Evolutionary conservation across 2,329 filamentous ascomycete species (phyloP).

Genomic region (Xylariaceae sp.): DNA sequence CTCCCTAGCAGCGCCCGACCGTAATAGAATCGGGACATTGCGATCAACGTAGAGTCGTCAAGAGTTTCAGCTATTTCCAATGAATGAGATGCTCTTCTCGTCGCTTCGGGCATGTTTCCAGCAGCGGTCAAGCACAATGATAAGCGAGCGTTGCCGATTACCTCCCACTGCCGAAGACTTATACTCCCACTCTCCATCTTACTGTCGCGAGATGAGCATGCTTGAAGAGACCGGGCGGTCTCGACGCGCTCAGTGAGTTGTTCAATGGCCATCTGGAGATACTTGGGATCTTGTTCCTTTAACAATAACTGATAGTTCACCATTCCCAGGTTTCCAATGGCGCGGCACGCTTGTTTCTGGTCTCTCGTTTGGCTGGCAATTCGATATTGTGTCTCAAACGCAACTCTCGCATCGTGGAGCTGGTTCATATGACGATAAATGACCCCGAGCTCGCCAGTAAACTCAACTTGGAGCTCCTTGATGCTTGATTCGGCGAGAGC

Average conservation of each 20-base stretch:
- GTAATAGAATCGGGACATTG: conserved; percentile 30
- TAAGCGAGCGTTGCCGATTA: conserved; percentile 29
- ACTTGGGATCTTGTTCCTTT: neutral
- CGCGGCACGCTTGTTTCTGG: conserved; percentile 25
- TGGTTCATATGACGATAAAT: conserved; percentile 29
- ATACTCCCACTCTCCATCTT: neutral
- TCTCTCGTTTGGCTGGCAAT: conserved; percentile 23
- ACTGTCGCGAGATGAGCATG: neutral
- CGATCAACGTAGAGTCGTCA: conserved; percentile 26
- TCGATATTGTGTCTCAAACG: conserved; percentile 27
- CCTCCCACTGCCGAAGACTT: conserved; percentile 15
- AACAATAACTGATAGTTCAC: conserved; percentile 32
- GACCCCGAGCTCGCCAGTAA: conserved; percentile 30
- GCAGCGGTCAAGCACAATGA: conserved; percentile 30
- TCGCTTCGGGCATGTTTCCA: conserved; percentile 7
- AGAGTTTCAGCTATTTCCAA: conserved; percentile 9
- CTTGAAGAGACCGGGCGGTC: conserved; percentile 9
- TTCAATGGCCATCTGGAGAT: conserved; percentile 24
- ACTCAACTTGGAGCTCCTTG: conserved; percentile 16
- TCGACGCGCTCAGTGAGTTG: conserved; percentile 23
- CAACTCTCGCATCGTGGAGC: conserved; percentile 26
- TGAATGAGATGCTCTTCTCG: conserved; percentile 2
- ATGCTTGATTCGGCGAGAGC: conserved; percentile 16
- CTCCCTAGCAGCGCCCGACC: conserved; percentile 26
- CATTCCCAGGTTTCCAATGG: conserved; percentile 34